Evolutionary conservation across 805 yeast genomes (phyloP), one percentile per base, ranked within the genome.

Genomic region (Saturnispora galanensis): DNA sequence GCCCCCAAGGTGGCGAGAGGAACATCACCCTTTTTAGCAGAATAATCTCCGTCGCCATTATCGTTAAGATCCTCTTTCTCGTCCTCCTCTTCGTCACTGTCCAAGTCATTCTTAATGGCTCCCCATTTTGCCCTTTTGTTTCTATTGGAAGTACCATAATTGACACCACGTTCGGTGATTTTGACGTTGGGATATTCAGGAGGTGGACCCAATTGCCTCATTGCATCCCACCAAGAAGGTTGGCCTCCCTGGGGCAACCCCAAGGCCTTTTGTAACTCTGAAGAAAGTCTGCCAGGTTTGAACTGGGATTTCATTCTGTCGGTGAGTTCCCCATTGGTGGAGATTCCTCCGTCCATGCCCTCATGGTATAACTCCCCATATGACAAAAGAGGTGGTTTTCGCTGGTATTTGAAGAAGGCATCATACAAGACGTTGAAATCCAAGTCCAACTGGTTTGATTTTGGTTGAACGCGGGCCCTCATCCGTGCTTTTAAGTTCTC

Each of bases 391-490:
- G 70, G 67, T 0, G 97, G 97, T 53, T 78, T 81, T 0, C 79
- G 69, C 55, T 90, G 96, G 54, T 74, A 66, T 57, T 81, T 81
- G 71, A 87, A 89, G 56, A 90, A 89, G 0, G 96, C 95, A 59
- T 85, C 84, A 57, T 86, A 79, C 16, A 90, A 62, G 50, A 78
- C 83, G 50, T 76, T 81, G 58, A 83, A 89, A 61, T 90, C 97
- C 18, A 93, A 74, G 58, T 90, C 97, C 17, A 90, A 60, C 42
- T 79, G 70, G 1, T 94, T 94, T 78, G 87, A 69, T 58, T 85
- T 86, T 0, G 96, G 96, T 59, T 86, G 96, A 0, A 88, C 94
- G 42, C 84, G 70, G 46, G 84, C 90, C 50, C 97, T 71, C 59
- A 81, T 81, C 56, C 74, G 71, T 55, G 84, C 93, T 56, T 83